Conservation (phyloP, 1,139 yeast species). For the Suhomyces guaymorum region DNA sequence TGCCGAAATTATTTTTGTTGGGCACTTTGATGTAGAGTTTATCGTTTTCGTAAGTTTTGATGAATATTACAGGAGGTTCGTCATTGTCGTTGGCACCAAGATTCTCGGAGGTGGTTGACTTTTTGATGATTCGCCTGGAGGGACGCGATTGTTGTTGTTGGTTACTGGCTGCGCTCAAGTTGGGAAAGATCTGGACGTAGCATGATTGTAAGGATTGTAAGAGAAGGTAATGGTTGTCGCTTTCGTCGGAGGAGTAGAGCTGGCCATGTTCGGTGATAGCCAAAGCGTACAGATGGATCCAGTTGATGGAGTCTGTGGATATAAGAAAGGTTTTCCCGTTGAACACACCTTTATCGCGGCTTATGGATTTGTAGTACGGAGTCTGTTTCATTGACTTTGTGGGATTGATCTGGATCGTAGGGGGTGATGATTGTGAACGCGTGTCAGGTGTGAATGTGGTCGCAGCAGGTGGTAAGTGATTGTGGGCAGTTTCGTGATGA, state of each 20-base stretch:
- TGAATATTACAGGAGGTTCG: conserved; percentile 47
- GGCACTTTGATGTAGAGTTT: conserved; percentile 49
- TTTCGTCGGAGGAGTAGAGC: conserved; percentile 37
- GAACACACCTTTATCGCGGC: conserved; percentile 40
- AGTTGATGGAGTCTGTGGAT: conserved; percentile 40
- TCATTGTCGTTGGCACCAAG: conserved; percentile 15
- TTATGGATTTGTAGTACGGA: conserved; percentile 33
- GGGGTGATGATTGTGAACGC: background rate
- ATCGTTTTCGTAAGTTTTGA: conserved; percentile 49
- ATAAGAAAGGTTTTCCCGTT: conserved; percentile 37
- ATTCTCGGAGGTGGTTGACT: conserved; percentile 4
- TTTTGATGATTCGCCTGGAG: conserved; percentile 11
- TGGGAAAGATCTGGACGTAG: conserved; percentile 40
- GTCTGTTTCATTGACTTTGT: conserved; percentile 20
- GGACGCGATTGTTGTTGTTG: conserved; percentile 16
- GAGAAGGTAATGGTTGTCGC: conserved; percentile 35
- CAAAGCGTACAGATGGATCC: conserved; percentile 38
- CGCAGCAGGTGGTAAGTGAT: too few species aligned
- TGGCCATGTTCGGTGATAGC: conserved; percentile 41
- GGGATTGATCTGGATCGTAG: background rate
- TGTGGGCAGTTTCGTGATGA: too few species aligned
- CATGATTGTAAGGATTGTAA: conserved; percentile 45
- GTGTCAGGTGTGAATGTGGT: too few species aligned
- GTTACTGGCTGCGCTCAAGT: conserved; percentile 15
- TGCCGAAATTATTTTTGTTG: conserved; percentile 47